Conservation (phyloP, 169 alveolate species). For the Plasmodium sp. region DNA sequence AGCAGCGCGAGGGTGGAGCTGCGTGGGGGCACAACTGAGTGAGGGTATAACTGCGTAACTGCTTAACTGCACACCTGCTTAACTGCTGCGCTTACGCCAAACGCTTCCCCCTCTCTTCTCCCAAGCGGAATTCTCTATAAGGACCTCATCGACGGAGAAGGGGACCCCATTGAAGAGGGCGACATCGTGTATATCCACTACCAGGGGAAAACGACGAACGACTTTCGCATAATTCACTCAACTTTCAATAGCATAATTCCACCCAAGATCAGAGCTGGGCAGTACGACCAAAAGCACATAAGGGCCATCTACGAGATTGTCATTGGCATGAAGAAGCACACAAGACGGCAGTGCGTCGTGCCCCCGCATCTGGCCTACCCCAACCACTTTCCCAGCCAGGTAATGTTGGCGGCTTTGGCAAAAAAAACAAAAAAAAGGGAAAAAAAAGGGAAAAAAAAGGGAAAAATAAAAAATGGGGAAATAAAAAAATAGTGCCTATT, state of each 20-base stretch:
- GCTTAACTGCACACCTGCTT: too few relatives aligned
- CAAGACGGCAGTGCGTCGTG: conserved; percentile 62
- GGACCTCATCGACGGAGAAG: conserved; percentile 64
- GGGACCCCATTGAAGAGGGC: conserved; percentile 68
- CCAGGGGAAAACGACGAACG: conserved; percentile 75
- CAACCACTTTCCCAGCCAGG: conserved; percentile 62
- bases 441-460: too few relatives aligned
- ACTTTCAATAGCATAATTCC: conserved; percentile 60
- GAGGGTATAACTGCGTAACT: too few relatives aligned
- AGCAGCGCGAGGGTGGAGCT: background rate
- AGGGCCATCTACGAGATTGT: conserved; percentile 69
- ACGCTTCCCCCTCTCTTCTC: background rate
- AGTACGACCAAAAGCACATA: conserved; percentile 56
- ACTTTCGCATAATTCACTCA: conserved; percentile 67
- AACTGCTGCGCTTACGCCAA: background rate
- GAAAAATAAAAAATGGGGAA: conserved; percentile 6
- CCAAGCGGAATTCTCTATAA: conserved; percentile 63
- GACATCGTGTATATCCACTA: conserved; percentile 67
- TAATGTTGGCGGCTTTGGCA: background rate
- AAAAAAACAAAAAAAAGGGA: background rate
- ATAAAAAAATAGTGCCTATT: background rate
- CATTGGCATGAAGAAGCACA: conserved; percentile 66
- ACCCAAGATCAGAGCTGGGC: conserved; percentile 63
- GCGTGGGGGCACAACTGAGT: background rate
- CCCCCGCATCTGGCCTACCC: conserved; percentile 71